Conservation (phyloP, 2,329 filamentous ascomycete genomes). For the Coniochaeta ligniaria region DNA sequence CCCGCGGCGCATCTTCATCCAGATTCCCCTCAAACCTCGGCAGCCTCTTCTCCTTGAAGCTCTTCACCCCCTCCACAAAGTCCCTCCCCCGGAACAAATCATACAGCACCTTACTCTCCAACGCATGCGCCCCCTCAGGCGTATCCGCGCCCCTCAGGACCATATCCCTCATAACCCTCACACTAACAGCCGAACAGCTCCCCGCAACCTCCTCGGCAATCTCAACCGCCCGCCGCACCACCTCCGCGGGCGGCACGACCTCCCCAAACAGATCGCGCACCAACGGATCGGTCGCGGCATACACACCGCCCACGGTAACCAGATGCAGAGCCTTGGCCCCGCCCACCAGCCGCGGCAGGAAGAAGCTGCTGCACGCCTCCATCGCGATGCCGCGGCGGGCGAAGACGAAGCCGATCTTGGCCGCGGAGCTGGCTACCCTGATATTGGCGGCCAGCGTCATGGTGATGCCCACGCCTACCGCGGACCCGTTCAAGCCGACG, state of each 20-base stretch:
- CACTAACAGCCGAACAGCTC: constrained; percentile 59
- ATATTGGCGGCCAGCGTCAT: constrained; percentile 51
- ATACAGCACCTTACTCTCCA: constrained; percentile 60
- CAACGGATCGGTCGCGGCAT: constrained; percentile 40
- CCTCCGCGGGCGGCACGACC: constrained; percentile 50
- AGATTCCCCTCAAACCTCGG: constrained; percentile 55
- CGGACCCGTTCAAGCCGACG: constrained; percentile 50
- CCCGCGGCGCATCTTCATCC: constrained; percentile 49
- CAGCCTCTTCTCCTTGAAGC: constrained; percentile 63
- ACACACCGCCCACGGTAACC: constrained; percentile 59
- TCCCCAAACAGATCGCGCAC: constrained; percentile 60
- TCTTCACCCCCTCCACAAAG: constrained; percentile 58
- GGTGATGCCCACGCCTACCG: constrained; percentile 55
- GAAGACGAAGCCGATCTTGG: constrained; percentile 71
- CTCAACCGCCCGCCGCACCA: constrained; percentile 57
- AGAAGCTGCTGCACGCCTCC: constrained; percentile 66
- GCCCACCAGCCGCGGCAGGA: constrained; percentile 64
- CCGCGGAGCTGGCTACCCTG: constrained; percentile 43
- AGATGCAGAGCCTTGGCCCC: constrained; percentile 56
- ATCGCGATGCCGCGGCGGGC: constrained; percentile 61
- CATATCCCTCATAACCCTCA: constrained; percentile 63
- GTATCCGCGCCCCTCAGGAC: constrained; percentile 53
- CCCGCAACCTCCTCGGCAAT: constrained; percentile 59
- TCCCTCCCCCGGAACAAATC: constrained; percentile 52
- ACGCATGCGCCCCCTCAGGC: constrained; percentile 62